Conservation (phyloP, 176 grass and related monocot species). For the Oryza punctata region DNA sequence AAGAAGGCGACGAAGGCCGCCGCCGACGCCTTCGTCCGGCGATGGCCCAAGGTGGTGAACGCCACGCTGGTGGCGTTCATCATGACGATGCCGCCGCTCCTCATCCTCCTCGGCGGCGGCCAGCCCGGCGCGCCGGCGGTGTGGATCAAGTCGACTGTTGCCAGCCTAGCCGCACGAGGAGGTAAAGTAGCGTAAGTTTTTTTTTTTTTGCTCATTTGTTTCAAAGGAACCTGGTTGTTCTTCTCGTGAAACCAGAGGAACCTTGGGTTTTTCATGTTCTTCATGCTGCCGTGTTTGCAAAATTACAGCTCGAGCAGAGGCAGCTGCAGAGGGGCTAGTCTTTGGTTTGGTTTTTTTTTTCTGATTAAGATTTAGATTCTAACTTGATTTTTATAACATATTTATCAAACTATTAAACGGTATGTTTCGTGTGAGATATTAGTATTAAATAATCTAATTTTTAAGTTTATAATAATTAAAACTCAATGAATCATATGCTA, state of each 20-base stretch:
- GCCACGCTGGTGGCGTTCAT: conserved; percentile 32
- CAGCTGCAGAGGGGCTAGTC: too few species aligned
- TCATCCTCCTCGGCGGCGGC: conserved; percentile 17
- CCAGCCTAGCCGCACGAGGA: neutral
- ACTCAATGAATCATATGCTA: too few species aligned
- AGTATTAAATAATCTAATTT: too few species aligned
- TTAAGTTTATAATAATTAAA: too few species aligned
- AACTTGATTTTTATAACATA: too few species aligned
- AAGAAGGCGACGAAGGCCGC: conserved; percentile 11
- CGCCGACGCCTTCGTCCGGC: neutral
- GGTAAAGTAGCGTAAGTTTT: neutral
- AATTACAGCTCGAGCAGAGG: neutral
- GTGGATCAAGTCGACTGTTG: conserved; percentile 39
- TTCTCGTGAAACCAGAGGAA: neutral
- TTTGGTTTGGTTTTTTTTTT: too few species aligned
- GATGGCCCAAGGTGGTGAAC: conserved; percentile 27
- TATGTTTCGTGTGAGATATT: too few species aligned
- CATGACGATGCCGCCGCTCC: conserved; percentile 24
- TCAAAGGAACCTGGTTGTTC: neutral
- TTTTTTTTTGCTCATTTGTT: neutral
- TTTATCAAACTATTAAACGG: too few species aligned
- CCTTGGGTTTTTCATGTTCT: neutral
- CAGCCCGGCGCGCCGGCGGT: conserved; percentile 11
- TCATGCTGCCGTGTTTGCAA: neutral
- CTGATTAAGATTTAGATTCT: too few species aligned